Percentiles rank a stretch among this genome's conserved stretches.
Evolutionary conservation across 305 asterid genomes (phyloP).

Genomic region (Fraxinus sp.): DNA sequence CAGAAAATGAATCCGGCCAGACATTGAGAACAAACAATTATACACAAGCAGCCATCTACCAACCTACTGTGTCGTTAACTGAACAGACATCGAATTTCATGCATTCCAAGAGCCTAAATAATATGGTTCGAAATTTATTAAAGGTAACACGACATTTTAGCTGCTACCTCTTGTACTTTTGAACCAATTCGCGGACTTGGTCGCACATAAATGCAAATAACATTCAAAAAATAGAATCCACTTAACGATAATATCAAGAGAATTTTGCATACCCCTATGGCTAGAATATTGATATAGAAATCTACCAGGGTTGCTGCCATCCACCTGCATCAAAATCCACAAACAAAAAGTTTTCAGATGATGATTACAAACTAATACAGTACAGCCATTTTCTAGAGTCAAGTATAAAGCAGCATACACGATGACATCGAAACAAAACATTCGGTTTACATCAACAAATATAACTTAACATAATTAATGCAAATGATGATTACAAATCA

Average conservation of each 20-base stretch:
- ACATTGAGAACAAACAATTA: not conserved
- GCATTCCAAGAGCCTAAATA: not conserved
- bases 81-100: not conserved
- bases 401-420: not conserved
- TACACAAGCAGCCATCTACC: not conserved
- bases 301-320: conserved; percentile 69
- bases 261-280: conserved; percentile 55
- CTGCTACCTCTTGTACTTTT: not conserved
- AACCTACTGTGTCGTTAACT: not conserved
- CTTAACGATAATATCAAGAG: conserved; percentile 5
- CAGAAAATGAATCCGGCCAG: not conserved
- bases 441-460: not conserved
- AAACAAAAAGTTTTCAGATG: not conserved
- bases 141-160: not conserved
- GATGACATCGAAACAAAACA: not conserved
- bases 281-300: conserved; percentile 57
- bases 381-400: not conserved
- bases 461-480: not conserved
- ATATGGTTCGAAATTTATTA: not conserved
- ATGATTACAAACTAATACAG: not conserved
- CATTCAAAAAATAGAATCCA: not conserved
- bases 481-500: not conserved
- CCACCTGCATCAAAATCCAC: conserved; percentile 57
- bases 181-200: not conserved
- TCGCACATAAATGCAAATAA: not conserved